Percentiles rank a stretch among this genome's conserved stretches.
Conservation (phyloP, 805 yeast genomes). For the Ogataea dorogensis region DNA sequence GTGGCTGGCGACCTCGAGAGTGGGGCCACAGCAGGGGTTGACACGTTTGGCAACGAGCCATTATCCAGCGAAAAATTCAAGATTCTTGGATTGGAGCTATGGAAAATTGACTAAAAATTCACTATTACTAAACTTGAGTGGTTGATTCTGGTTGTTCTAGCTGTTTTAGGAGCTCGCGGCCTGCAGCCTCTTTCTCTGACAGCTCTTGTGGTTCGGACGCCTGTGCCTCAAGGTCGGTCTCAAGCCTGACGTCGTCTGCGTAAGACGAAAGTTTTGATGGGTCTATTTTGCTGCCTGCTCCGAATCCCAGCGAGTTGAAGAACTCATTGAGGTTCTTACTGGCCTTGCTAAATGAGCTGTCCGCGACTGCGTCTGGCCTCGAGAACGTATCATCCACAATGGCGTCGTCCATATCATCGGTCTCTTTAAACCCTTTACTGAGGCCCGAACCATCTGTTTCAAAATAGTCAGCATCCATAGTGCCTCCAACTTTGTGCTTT, state of each 20-base stretch:
- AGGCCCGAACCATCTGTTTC: slow-evolving; percentile 21
- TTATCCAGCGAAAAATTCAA: slow-evolving; percentile 61
- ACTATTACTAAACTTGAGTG: slow-evolving; percentile 4
- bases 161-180: slow-evolving; percentile 13
- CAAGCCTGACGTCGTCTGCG: slow-evolving; percentile 18
- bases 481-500: slow-evolving; percentile 6
- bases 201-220: slow-evolving; percentile 1
- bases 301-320: slow-evolving; percentile 20
- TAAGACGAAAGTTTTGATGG: slow-evolving; percentile 17
- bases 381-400: slow-evolving; percentile 8
- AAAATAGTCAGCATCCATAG: slow-evolving; percentile 25
- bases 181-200: slow-evolving; percentile 9
- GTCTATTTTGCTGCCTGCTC: slow-evolving; percentile 15
- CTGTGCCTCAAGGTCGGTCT: slow-evolving; percentile 17
- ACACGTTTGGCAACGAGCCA: slow-evolving; percentile 88
- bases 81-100: slow-evolving; percentile 76
- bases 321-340: slow-evolving; percentile 18
- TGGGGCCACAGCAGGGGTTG: slow-evolving; percentile 78
- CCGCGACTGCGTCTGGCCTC: slow-evolving; percentile 4
- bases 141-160: slow-evolving; percentile 6
- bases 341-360: slow-evolving; percentile 5
- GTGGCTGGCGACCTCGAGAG: slow-evolving; percentile 67
- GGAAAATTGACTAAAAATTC: slow-evolving; percentile 57
- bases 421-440: slow-evolving; percentile 28
- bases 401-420: slow-evolving; percentile 21